These are phyloP conservation scores for Penicillium dipodomyicola DNA, from an alignment of 495 filamentous ascomycete species.

Conservation along the genomic window DNA sequence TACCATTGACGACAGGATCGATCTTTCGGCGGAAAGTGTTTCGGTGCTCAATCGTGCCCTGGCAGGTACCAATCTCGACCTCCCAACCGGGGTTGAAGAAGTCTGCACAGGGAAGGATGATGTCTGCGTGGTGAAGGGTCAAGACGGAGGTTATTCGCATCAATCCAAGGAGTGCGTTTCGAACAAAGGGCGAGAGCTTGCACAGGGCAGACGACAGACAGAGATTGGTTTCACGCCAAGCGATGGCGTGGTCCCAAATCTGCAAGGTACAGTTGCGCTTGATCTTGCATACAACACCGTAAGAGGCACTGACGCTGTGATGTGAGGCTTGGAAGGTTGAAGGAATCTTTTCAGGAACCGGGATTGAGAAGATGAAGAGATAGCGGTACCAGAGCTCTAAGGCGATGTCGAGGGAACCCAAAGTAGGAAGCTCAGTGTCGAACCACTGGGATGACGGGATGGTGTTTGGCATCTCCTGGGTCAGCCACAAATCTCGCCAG, in stretches of 20 bases:
- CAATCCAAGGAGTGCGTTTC: slow-evolving; percentile 53
- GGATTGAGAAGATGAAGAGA: slow-evolving; percentile 68
- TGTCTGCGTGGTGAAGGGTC: slow-evolving; percentile 62
- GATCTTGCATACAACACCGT: slow-evolving; percentile 65
- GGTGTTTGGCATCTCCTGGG: slow-evolving; percentile 54
- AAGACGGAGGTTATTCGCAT: slow-evolving; percentile 59
- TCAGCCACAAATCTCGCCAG: slow-evolving; percentile 63
- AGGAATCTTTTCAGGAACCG: slow-evolving; percentile 61
- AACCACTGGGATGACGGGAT: slow-evolving; percentile 54
- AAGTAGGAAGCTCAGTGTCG: slow-evolving; percentile 56
- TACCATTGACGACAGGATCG: slow-evolving; percentile 67
- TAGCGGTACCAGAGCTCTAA: slow-evolving; percentile 64
- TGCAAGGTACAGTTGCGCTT: slow-evolving; percentile 59
- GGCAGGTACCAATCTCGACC: slow-evolving; percentile 60
- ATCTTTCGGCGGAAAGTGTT: slow-evolving; percentile 60
- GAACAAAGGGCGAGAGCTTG: slow-evolving; percentile 56
- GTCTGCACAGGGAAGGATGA: slow-evolving; percentile 61
- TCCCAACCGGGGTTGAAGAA: slow-evolving; percentile 71
- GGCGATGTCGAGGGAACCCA: slow-evolving; percentile 54
- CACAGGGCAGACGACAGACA: slow-evolving; percentile 60
- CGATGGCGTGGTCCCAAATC: slow-evolving; percentile 69
- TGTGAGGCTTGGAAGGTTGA: slow-evolving; percentile 67
- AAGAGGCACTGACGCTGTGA: slow-evolving; percentile 62
- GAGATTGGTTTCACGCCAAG: slow-evolving; percentile 61
- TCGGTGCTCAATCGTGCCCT: slow-evolving; percentile 57